Conservation (phyloP, 139 green algal species). For the Chlorella sp. region DNA sequence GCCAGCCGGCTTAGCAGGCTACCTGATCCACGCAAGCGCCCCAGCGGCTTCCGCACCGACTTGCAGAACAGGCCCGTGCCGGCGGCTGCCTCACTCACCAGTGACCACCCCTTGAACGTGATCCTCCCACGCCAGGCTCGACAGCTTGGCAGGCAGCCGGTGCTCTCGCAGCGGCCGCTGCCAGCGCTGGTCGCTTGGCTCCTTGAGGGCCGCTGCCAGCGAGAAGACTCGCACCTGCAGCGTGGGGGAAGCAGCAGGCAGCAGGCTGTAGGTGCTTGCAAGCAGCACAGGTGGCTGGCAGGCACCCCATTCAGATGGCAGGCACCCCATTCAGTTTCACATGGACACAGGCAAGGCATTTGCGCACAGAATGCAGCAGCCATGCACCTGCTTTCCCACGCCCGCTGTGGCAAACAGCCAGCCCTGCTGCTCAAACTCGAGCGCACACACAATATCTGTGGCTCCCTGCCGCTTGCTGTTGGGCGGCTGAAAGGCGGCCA, state of each 20-base stretch:
- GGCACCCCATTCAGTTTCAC: not conserved
- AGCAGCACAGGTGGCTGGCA: slow-evolving; percentile 63
- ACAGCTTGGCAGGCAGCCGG: slow-evolving; percentile 74
- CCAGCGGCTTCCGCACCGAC: not conserved
- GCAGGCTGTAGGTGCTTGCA: slow-evolving; percentile 51
- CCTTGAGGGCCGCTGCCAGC: slow-evolving; percentile 13
- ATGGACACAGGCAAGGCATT: not conserved
- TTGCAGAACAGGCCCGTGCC: not conserved
- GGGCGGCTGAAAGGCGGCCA: slow-evolving; percentile 17
- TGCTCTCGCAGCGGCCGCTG: slow-evolving; percentile 58
- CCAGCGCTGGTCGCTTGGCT: slow-evolving; percentile 23
- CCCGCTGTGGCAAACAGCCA: slow-evolving; percentile 60
- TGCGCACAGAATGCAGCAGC: too few relatives aligned
- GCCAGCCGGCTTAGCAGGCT: not conserved
- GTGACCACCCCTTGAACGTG: slow-evolving; percentile 63
- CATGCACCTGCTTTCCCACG: slow-evolving; percentile 60
- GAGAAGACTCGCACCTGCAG: slow-evolving; percentile 49
- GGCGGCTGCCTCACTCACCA: not conserved
- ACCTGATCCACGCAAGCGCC: not conserved
- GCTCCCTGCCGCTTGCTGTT: not conserved
- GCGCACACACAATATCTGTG: slow-evolving; percentile 59
- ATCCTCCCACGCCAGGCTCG: slow-evolving; percentile 73
- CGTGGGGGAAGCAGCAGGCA: not conserved
- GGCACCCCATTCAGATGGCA: too few relatives aligned
- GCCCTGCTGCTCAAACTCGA: slow-evolving; percentile 68